phyloP scores from a whole-genome alignment of 2,329 filamentous ascomycete genomes.

The Alternaria sp. region DNA sequence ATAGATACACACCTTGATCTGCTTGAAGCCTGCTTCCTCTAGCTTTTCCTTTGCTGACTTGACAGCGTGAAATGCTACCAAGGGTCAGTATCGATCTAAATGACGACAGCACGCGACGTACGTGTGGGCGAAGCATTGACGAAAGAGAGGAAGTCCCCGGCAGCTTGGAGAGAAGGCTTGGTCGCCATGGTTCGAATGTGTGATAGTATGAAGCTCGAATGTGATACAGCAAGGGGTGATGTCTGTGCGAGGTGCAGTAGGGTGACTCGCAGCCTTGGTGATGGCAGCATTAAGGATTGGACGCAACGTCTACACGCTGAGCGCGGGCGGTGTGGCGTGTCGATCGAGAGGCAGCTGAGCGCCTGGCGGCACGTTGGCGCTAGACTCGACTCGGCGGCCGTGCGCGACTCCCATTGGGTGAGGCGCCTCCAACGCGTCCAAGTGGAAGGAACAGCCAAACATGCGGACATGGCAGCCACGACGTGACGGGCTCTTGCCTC shows the following conservation, averaged over 20 bases:
- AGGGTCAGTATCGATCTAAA: neutral
- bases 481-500: constrained; percentile 27
- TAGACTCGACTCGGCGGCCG: neutral
- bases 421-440: constrained; percentile 27
- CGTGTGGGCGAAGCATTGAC: constrained; percentile 94
- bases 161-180: constrained; percentile 58
- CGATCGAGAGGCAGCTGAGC: constrained; percentile 17
- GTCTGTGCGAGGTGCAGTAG: constrained; percentile 27
- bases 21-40: constrained; percentile 82
- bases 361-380: constrained; percentile 19
- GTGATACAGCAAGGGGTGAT: constrained; percentile 20
- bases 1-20: constrained; percentile 66
- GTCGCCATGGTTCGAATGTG: constrained; percentile 45
- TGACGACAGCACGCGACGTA: constrained; percentile 57
- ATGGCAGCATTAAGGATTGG: constrained; percentile 36
- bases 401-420: constrained; percentile 29
- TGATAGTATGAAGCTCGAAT: constrained; percentile 22
- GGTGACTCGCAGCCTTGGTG: constrained; percentile 9
- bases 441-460: constrained; percentile 35
- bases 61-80: constrained; percentile 89
- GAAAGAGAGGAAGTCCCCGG: constrained; percentile 88
- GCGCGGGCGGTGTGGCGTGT: constrained; percentile 23
- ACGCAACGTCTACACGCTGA: constrained; percentile 20
- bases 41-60: constrained; percentile 78
- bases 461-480: constrained; percentile 37